Percentiles rank a stretch among this genome's conserved stretches.
Evolutionary conservation across 1,284 basidiomycete species (phyloP).

Genomic region (Marasmius tenuissimus): DNA sequence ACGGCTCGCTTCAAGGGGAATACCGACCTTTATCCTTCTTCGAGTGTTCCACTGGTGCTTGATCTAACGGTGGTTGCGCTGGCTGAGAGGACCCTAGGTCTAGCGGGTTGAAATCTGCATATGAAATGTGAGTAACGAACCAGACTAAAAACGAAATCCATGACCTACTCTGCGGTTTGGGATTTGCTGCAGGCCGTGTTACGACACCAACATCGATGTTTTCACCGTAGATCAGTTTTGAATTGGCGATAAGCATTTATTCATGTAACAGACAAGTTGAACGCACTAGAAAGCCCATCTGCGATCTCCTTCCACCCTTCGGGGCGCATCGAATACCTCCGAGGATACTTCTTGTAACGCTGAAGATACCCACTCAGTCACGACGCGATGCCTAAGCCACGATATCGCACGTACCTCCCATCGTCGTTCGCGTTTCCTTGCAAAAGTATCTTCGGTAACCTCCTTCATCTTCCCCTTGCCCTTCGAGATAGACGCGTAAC

Average conservation of each 20-base stretch:
- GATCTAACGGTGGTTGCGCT: background rate
- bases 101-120: background rate
- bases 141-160: no score
- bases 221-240: background rate
- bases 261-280: no score
- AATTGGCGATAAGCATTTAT: no score
- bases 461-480: background rate
- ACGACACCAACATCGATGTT: background rate
- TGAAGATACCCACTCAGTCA: background rate
- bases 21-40: no score
- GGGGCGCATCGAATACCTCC: background rate
- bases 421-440: background rate
- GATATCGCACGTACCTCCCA: background rate
- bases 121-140: background rate
- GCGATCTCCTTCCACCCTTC: background rate
- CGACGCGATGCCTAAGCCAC: background rate
- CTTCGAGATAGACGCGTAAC: background rate
- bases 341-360: background rate
- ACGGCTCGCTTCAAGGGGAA: no score
- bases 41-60: background rate
- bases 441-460: background rate
- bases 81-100: background rate
- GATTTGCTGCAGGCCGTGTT: background rate
- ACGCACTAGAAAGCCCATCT: background rate
- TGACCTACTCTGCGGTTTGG: background rate